phyloP scores from a whole-genome alignment of 164 flowering plant genomes.

The Umbellularia californica region DNA sequence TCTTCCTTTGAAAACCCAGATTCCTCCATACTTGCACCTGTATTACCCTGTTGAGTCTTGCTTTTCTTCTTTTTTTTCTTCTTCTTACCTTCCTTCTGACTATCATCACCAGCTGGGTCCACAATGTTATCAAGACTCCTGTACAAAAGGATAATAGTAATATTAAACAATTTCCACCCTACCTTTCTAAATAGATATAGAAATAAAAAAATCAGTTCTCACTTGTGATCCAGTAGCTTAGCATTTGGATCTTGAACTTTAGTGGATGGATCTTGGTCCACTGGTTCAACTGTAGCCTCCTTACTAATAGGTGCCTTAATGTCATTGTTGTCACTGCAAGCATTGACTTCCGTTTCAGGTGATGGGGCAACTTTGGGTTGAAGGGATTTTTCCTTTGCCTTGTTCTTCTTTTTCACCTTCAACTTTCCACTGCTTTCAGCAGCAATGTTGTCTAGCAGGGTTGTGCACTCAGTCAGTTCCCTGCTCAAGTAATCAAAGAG shows the following conservation, averaged over 20 bases:
- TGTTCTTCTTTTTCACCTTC: not conserved
- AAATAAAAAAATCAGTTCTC: not conserved
- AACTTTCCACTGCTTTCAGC: not conserved
- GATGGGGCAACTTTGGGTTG: not conserved
- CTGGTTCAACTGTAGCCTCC: not conserved
- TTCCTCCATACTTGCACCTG: constrained; percentile 5
- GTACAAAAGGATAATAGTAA: not conserved
- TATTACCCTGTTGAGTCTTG: constrained; percentile 37
- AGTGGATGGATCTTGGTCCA: not conserved
- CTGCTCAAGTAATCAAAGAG: not conserved
- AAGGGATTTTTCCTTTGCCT: not conserved
- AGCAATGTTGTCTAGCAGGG: not conserved
- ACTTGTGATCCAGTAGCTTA: not conserved
- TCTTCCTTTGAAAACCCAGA: not conserved
- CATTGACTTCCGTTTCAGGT: not conserved
- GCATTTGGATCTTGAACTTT: not conserved
- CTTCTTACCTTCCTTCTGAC: constrained; percentile 42
- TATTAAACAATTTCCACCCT: too few species aligned
- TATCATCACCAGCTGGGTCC: constrained; percentile 17
- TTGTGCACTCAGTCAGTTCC: not conserved
- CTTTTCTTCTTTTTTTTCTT: constrained; percentile 68
- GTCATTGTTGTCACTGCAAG: not conserved
- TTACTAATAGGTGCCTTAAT: not conserved
- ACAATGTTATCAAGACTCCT: constrained; percentile 4
- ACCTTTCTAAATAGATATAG: too few species aligned